These are phyloP conservation scores for Fusarium nanum DNA, from an alignment of 2,329 filamentous ascomycete species.

Conservation along the genomic window DNA sequence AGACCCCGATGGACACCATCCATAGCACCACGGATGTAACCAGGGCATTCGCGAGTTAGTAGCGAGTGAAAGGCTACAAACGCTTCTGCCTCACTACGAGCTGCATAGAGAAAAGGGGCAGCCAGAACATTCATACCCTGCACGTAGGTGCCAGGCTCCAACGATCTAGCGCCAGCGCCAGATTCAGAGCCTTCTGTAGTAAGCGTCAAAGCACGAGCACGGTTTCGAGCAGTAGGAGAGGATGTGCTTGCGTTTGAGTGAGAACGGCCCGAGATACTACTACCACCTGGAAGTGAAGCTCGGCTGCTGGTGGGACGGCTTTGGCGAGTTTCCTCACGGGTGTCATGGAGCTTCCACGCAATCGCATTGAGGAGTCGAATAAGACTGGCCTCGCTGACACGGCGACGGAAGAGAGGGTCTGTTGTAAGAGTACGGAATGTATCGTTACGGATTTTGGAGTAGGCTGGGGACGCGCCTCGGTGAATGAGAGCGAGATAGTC, in stretches of 20 bases:
- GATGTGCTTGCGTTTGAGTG: slow-evolving; percentile 55
- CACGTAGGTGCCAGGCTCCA: slow-evolving; percentile 87
- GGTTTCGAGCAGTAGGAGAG: slow-evolving; percentile 60
- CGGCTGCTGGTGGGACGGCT: slow-evolving; percentile 55
- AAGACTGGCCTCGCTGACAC: slow-evolving; percentile 93
- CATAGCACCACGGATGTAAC: slow-evolving; percentile 96
- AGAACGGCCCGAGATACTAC: slow-evolving; percentile 50
- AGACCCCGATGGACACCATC: slow-evolving; percentile 95
- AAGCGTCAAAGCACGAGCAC: slow-evolving; percentile 68
- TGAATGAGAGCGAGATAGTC: slow-evolving; percentile 91
- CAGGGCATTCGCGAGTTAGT: slow-evolving; percentile 87
- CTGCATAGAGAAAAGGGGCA: slow-evolving; percentile 94
- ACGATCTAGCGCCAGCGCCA: slow-evolving; percentile 61
- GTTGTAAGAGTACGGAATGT: slow-evolving; percentile 97
- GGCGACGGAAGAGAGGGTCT: slow-evolving; percentile 94
- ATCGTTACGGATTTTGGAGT: slow-evolving; percentile 98
- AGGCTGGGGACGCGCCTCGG: slow-evolving; percentile 91
- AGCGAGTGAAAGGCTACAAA: slow-evolving; percentile 91
- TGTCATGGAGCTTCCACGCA: slow-evolving; percentile 92
- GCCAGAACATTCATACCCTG: slow-evolving; percentile 99
- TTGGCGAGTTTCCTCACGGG: slow-evolving; percentile 64
- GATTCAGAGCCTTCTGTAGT: slow-evolving; percentile 74
- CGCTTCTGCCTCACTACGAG: slow-evolving; percentile 92
- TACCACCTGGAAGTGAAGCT: slow-evolving; percentile 50
- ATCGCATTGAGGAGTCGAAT: slow-evolving; percentile 95